Base-by-base conservation (phyloP, 495 filamentous ascomycete species). In the Penicillium arizonense region DNA sequence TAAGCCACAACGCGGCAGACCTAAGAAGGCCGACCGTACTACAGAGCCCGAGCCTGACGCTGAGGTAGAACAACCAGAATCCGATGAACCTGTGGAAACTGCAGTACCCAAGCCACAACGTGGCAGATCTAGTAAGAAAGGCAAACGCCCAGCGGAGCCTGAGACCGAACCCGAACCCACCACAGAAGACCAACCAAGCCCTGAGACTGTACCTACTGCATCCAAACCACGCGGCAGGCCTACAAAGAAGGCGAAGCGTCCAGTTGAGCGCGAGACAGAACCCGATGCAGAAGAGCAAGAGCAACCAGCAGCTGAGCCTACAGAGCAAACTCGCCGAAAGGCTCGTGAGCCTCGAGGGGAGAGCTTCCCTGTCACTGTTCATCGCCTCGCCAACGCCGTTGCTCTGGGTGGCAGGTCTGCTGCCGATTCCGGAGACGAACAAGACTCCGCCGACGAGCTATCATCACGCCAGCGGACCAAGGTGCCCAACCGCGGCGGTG, bases 401-500 rank as follows among this genome's bases (percentile, higher is more conserved):
- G 62, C 70, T 14, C 59, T 76, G 5, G 60, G 58, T 33, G 63
- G 55, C 10, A 46, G 54, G 14, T 35, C 52, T 26, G 46, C 48
- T 32, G 46, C 58, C 0, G 64, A 48, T 5, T 62, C 64, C 23
- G 63, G 62, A 3, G 65, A 64, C 10, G 68, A 69, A 13, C 69
- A 67, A 47, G 70, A 64, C 32, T 63, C 71, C 9, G 41, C 67
- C 5, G 76, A 76, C 39, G 70, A 73, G 44, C 52, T 67, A 20
- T 61, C 66, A 0, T 56, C 56, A 9, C 53, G 47, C 30, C 63
- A 69, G 47, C 64, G 68, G 37, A 59, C 64, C 16, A 73, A 70
- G 34, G 59, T 75, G 11, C 72, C 80, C 10, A 83, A 74, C 53
- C 79, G 81, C n/a, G 76, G 76, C 23, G 86, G 83, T 26, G 84